Evolutionary conservation across 1,284 basidiomycete species (phyloP).

Genomic region (Pseudozyma pruni): DNA sequence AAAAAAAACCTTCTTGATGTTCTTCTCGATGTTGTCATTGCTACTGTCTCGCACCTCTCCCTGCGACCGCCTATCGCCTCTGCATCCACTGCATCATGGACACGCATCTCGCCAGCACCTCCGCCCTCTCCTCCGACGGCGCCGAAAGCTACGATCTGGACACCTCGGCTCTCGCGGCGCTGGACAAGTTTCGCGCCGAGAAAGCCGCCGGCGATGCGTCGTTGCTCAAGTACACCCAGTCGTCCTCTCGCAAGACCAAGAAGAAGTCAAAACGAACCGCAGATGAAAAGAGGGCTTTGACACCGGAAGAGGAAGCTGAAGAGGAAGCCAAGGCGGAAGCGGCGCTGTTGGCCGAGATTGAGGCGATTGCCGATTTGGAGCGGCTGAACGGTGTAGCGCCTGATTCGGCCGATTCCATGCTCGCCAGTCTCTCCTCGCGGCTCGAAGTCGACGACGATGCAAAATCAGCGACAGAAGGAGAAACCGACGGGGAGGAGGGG

Average conservation of each 20-base stretch:
- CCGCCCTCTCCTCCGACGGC: too few species aligned
- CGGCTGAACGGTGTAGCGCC: constrained; percentile 42
- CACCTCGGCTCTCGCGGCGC: constrained; percentile 59
- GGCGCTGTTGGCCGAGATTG: constrained; percentile 54
- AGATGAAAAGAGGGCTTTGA: constrained; percentile 24
- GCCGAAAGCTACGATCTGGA: constrained; percentile 52
- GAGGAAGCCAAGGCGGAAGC: constrained; percentile 47
- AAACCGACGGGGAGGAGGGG: not conserved
- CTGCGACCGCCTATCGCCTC: too few species aligned
- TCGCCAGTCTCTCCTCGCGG: constrained; percentile 14
- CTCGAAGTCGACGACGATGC: constrained; percentile 32
- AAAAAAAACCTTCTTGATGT: not conserved
- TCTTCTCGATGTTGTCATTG: not conserved
- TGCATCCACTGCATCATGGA: not conserved
- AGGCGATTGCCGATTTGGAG: constrained; percentile 50
- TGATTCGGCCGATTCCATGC: constrained; percentile 39
- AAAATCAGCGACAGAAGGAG: too few species aligned
- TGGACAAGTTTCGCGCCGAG: constrained; percentile 60
- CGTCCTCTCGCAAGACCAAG: constrained; percentile 17
- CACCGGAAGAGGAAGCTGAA: constrained; percentile 15
- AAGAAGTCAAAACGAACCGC: constrained; percentile 4
- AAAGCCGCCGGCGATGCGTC: constrained; percentile 57
- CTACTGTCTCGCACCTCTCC: too few species aligned
- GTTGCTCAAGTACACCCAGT: constrained; percentile 39
- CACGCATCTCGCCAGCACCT: too few species aligned